Evolutionary conservation across 495 filamentous ascomycete species (phyloP).

Genomic region (Trichoderma gamsii): DNA sequence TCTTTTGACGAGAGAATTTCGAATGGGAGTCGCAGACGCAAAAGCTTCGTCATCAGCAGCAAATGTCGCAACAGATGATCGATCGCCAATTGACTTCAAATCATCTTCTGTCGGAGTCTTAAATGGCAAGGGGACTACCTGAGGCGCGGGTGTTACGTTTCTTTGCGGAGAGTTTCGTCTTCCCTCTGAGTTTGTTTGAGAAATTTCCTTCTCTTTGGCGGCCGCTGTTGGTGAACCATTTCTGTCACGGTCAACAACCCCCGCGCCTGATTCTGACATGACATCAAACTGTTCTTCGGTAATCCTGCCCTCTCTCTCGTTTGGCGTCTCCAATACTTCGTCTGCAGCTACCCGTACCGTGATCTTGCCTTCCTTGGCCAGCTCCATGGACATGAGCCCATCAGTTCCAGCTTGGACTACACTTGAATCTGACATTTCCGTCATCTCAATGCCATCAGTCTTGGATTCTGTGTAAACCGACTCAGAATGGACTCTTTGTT

Average conservation of each 20-base stretch:
- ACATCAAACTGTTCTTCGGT: neutral
- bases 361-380: slow-evolving; percentile 28
- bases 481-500: slow-evolving; percentile 28
- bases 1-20: slow-evolving; percentile 34
- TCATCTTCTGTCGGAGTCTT: slow-evolving; percentile 39
- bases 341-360: slow-evolving; percentile 38
- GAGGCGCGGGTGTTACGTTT: slow-evolving; percentile 28
- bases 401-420: neutral
- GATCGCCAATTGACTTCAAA: slow-evolving; percentile 38
- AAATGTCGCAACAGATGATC: slow-evolving; percentile 57
- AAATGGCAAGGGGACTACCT: slow-evolving; percentile 56
- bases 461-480: slow-evolving; percentile 21
- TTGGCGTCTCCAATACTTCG: slow-evolving; percentile 24
- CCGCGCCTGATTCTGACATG: neutral
- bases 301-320: slow-evolving; percentile 22
- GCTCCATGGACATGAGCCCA: slow-evolving; percentile 29
- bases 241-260: neutral
- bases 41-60: slow-evolving; percentile 48
- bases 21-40: slow-evolving; percentile 21
- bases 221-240: neutral
- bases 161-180: slow-evolving; percentile 19
- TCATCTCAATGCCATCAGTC: slow-evolving; percentile 34
- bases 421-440: slow-evolving; percentile 23
- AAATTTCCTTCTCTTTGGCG: slow-evolving; percentile 28
- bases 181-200: slow-evolving; percentile 17